Base-by-base conservation (phyloP, 2,329 filamentous ascomycete species). In the Sclerotinia trifoliorum region DNA sequence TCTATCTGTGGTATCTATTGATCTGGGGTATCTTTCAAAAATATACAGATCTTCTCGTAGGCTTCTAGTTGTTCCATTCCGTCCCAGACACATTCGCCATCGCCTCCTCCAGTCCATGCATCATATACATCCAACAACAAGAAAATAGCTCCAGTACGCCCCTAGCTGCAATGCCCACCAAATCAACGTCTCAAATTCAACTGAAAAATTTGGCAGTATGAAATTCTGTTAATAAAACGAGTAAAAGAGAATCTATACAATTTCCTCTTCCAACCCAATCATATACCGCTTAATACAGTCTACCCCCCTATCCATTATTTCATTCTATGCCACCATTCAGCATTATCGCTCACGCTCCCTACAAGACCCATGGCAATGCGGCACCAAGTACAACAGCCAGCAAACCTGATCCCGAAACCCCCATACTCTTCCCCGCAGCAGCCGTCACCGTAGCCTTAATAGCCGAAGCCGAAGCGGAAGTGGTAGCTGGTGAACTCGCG, bases 381-480 rank as follows among this genome's bases (percentile, higher is more conserved):
- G n/a, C 32, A 4, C 29, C 60, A 51, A 63, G 29, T n/a, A 51
- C 13, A 26, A 29, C 60, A 11, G 58, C 58, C 26, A 63, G 21
- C 24, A 63, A 42, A 2, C 60, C 32, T 8, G 46, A 6, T 39
- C 32, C 46, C 5, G 60, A 51, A 13, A 63, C 10, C 15, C 24
- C 24, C 48, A 51, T 63, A 15, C 51, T 39, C 19, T 24, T 63
- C 13, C n/a, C 60, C n/a, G 46, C 60, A 26, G 60, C 60, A 24
- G 46, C 60, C n/a, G 21, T 51, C 19, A 42, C 4, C n/a, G 46
- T 61, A 35, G 58, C 7, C n/a, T 35, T 63, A 8, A 15, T 26
- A 24, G 48, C 46, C 46, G 32, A 51, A 24, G 60, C 58, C 1
- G 52, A 13, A 7, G 26, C 10, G 5, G 58, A 62, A 24, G 21